phyloP scores from a whole-genome alignment of 805 yeast genomes.

The Saccharomycopsis microspora region DNA sequence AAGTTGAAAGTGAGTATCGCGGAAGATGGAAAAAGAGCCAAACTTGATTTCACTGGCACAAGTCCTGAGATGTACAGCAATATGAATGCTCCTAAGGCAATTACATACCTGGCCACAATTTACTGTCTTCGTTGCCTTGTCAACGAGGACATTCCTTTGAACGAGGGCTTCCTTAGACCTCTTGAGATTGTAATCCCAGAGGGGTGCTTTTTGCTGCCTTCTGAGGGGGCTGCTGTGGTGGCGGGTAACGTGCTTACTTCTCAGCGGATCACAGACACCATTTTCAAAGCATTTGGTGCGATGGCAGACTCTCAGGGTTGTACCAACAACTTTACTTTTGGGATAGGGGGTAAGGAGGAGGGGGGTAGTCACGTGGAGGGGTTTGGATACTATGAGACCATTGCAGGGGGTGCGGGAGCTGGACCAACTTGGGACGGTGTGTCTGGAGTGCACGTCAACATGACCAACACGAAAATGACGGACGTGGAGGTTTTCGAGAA shows the following conservation, averaged over 20 bases:
- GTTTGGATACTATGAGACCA: constrained; percentile 88
- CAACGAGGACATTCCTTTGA: constrained; percentile 79
- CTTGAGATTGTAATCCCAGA: constrained; percentile 55
- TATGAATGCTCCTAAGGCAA: constrained; percentile 86
- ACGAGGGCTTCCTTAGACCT: constrained; percentile 86
- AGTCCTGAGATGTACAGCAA: constrained; percentile 85
- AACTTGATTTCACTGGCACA: constrained; percentile 78
- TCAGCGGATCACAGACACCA: constrained; percentile 84
- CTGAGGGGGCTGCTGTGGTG: constrained; percentile 82
- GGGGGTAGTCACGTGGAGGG: constrained; percentile 45
- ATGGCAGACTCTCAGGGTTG: constrained; percentile 96
- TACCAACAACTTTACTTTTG: constrained; percentile 85
- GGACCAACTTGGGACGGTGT: constrained; percentile 80
- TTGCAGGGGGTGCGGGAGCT: constrained; percentile 95
- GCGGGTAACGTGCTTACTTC: constrained; percentile 94
- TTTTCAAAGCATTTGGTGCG: constrained; percentile 74
- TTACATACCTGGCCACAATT: constrained; percentile 78
- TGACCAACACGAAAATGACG: constrained; percentile 89
- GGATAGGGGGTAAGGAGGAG: constrained; percentile 51
- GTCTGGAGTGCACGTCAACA: constrained; percentile 85
- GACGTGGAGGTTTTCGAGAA: constrained; percentile 85
- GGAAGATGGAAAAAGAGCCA: constrained; percentile 43
- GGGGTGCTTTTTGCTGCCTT: constrained; percentile 60
- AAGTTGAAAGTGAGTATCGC: constrained; percentile 40
- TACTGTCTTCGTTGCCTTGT: constrained; percentile 81